phyloP scores from a whole-genome alignment of 139 green algal genomes.

The Chlamydomonas asymmetrica region DNA sequence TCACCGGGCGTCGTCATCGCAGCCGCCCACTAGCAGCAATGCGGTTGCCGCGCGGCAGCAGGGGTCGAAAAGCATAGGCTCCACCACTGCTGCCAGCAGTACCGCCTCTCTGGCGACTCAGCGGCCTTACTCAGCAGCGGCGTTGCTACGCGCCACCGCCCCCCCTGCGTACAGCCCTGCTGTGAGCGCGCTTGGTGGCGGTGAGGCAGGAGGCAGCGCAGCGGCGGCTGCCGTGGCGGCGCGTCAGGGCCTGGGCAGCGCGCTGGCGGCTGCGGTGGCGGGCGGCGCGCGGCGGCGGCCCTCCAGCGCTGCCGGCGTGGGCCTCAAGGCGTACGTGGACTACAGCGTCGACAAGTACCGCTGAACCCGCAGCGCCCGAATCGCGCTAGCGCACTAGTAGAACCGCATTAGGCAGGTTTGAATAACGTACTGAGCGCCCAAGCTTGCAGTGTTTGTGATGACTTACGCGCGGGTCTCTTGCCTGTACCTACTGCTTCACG shows the following conservation, averaged over 20 bases:
- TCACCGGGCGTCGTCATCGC: too few species aligned
- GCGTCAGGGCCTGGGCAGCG: background rate
- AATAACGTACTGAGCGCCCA: too few species aligned
- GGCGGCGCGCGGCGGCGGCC: slow-evolving; percentile 13
- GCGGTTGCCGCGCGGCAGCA: background rate
- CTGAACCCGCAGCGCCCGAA: too few species aligned
- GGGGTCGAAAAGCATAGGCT: too few species aligned
- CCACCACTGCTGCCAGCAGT: too few species aligned
- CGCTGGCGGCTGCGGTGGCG: background rate
- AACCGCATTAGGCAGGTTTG: too few species aligned
- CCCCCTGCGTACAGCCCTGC: background rate
- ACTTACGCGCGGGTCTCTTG: too few species aligned
- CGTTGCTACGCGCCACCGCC: background rate
- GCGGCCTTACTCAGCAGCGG: background rate
- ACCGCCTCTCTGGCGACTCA: background rate
- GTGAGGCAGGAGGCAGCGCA: background rate
- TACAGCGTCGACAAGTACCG: background rate
- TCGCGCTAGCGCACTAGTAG: too few species aligned
- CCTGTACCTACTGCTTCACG: too few species aligned
- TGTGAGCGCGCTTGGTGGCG: background rate
- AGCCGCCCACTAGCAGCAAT: background rate
- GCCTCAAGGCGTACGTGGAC: slow-evolving; percentile 13
- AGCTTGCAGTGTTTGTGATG: too few species aligned
- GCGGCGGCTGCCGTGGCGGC: background rate
- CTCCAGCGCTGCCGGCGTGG: slow-evolving; percentile 9